A percentile compares a stretch with the other conserved stretches of the same genome.
phyloP scores from a whole-genome alignment of 2,329 filamentous ascomycete species.

The Alternaria sp. region DNA sequence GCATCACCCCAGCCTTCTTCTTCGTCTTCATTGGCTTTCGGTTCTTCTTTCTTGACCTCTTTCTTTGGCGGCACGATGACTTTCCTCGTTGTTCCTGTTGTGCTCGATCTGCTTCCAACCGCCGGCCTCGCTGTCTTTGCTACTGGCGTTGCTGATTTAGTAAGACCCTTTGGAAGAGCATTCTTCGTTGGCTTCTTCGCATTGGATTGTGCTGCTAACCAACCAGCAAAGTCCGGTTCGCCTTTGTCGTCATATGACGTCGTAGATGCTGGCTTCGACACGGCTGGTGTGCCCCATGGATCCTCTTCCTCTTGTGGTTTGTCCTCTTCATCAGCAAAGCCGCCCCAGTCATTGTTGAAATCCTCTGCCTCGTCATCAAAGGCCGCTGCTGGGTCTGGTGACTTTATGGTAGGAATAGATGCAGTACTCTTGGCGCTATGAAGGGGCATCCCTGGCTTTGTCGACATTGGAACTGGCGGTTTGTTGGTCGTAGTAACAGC shows the following conservation, averaged over 20 bases:
- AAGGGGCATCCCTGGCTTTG: conserved; percentile 42
- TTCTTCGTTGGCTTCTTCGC: conserved; percentile 72
- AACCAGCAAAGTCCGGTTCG: conserved; percentile 95
- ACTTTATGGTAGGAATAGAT: conserved; percentile 38
- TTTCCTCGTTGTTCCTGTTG: conserved; percentile 42
- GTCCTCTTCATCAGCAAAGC: conserved; percentile 66
- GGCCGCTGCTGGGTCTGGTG: conserved; percentile 61
- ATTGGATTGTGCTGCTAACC: conserved; percentile 85
- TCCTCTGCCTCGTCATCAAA: conserved; percentile 60
- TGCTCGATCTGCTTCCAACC: conserved; percentile 41
- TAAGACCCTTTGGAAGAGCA: conserved; percentile 81
- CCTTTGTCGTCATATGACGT: conserved; percentile 79
- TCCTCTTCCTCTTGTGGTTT: conserved; percentile 60
- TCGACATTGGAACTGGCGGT: conserved; percentile 59
- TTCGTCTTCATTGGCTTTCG: conserved; percentile 53
- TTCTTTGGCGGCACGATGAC: conserved; percentile 40
- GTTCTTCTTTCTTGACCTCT: conserved; percentile 42
- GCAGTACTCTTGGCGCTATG: conserved; percentile 38
- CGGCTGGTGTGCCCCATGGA: conserved; percentile 58
- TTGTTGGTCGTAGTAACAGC: conserved; percentile 55
- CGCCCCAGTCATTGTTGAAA: conserved; percentile 78
- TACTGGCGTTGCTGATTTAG: conserved; percentile 61
- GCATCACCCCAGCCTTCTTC: conserved; percentile 52
- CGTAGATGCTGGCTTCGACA: conserved; percentile 47
- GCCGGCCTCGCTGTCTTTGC: conserved; percentile 45